Conservation (phyloP, 768 basidiomycete species). For the Lactarius trivialis region DNA sequence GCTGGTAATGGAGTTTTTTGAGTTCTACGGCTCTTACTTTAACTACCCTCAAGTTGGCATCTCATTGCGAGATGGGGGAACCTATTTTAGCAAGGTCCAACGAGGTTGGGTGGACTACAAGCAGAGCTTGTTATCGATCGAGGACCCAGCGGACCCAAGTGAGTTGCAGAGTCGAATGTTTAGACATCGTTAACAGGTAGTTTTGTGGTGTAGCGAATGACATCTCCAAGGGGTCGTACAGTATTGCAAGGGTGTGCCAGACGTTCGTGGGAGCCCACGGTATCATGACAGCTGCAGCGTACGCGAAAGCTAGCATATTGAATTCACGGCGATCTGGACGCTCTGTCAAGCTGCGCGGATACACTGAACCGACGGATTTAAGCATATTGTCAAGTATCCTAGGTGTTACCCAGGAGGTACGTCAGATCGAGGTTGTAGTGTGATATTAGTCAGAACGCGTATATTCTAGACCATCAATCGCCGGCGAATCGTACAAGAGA, state of each 20-base stretch:
- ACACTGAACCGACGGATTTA: constrained; percentile 52
- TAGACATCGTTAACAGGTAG: background rate
- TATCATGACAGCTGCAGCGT: constrained; percentile 73
- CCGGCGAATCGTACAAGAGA: constrained; percentile 58
- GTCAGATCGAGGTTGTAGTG: constrained; percentile 22
- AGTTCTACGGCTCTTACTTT: constrained; percentile 88
- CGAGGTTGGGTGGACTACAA: constrained; percentile 74
- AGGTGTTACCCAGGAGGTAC: constrained; percentile 78
- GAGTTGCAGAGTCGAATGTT: constrained; percentile 30
- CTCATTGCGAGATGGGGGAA: constrained; percentile 79
- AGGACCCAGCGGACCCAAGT: constrained; percentile 90
- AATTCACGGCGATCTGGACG: constrained; percentile 48
- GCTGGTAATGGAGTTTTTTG: constrained; percentile 95
- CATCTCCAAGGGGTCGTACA: constrained; percentile 84
- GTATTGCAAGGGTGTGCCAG: constrained; percentile 71
- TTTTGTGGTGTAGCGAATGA: constrained; percentile 64
- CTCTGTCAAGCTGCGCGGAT: constrained; percentile 38
- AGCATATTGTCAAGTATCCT: constrained; percentile 77
- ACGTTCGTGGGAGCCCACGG: constrained; percentile 77
- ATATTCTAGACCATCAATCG: constrained; percentile 61
- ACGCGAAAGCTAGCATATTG: constrained; percentile 55
- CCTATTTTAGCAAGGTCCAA: constrained; percentile 76
- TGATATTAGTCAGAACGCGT: background rate
- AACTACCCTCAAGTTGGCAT: constrained; percentile 89
- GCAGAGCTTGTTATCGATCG: constrained; percentile 68